phyloP scores from a whole-genome alignment of 352 stramenopile genomes.

The Thalassiosira hispida region DNA sequence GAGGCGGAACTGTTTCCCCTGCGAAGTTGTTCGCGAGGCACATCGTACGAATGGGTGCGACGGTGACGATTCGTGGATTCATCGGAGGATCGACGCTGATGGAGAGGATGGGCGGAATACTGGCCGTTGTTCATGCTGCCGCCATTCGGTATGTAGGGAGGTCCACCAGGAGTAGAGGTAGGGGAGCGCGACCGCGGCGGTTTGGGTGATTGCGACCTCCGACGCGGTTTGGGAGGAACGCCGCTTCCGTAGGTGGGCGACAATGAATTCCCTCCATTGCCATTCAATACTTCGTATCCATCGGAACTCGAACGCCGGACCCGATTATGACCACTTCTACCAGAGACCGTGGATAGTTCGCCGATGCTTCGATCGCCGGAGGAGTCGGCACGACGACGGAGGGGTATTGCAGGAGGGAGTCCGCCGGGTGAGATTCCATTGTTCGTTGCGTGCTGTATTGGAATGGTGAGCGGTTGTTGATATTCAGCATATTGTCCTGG shows the following conservation, averaged over 20 bases:
- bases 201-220: conserved; percentile 4
- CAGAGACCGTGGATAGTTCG: conserved; percentile 15
- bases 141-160: not conserved
- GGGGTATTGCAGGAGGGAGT: not conserved
- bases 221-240: not conserved
- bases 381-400: conserved; percentile 17
- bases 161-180: not conserved
- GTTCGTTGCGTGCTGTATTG: not conserved
- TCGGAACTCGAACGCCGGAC: not conserved
- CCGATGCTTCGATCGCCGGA: conserved; percentile 25
- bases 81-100: conserved; percentile 4
- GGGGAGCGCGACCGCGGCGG: not conserved
- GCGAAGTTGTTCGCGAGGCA: not conserved
- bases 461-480: not conserved
- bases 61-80: conserved; percentile 19
- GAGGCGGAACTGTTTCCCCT: conserved; percentile 27
- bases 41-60: conserved; percentile 37
- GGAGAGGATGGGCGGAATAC: not conserved
- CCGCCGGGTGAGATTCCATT: not conserved
- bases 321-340: not conserved
- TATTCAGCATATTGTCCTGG: not conserved
- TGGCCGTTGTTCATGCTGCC: not conserved
- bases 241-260: not conserved
- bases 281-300: not conserved
- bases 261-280: not conserved